Percentiles rank a stretch among this genome's conserved stretches.
These are phyloP conservation scores for Neurospora sp. DNA, from an alignment of 495 filamentous ascomycete genomes.

Conservation along the genomic window DNA sequence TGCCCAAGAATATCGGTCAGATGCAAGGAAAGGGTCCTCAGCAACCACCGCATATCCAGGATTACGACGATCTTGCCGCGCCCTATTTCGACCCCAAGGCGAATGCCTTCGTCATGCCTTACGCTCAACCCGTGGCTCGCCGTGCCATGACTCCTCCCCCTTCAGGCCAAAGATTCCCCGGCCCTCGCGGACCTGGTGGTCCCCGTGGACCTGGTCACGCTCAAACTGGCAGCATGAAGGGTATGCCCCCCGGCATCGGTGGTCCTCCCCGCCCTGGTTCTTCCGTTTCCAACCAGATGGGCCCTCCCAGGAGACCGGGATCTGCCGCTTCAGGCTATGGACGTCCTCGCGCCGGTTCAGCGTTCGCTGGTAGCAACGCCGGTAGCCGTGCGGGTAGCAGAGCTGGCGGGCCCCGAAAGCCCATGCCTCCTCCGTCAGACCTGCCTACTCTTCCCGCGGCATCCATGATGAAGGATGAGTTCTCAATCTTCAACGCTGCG, in stretches of 20 bases:
- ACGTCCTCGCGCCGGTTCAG: slow-evolving; percentile 31
- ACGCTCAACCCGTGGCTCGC: slow-evolving; percentile 70
- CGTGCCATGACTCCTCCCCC: slow-evolving; percentile 97
- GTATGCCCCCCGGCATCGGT: slow-evolving; percentile 18
- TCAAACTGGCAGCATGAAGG: slow-evolving; percentile 21
- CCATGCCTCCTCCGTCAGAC: slow-evolving; percentile 61
- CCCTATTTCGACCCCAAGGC: slow-evolving; percentile 66
- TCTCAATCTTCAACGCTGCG: slow-evolving; percentile 53
- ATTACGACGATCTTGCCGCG: slow-evolving; percentile 6
- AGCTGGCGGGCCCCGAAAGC: slow-evolving; percentile 36
- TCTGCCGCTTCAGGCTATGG: slow-evolving; percentile 57
- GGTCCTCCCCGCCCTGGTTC: slow-evolving; percentile 36
- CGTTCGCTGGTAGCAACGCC: slow-evolving; percentile 24
- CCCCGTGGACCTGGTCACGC: slow-evolving; percentile 20
- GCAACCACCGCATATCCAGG: background rate
- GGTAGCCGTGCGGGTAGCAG: slow-evolving; percentile 16
- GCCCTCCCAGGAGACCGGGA: slow-evolving; percentile 42
- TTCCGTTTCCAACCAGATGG: slow-evolving; percentile 26
- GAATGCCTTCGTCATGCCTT: slow-evolving; percentile 68
- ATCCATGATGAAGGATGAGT: slow-evolving; percentile 76
- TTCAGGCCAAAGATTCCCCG: slow-evolving; percentile 57
- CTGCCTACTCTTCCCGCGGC: slow-evolving; percentile 76
- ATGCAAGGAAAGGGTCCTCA: background rate
- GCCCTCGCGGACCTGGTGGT: slow-evolving; percentile 20
- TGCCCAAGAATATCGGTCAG: slow-evolving; percentile 33